A percentile compares a stretch with the other conserved stretches of the same genome.
Evolutionary conservation across 331 rosid species (phyloP).

Genomic region (Arachis monticola): DNA sequence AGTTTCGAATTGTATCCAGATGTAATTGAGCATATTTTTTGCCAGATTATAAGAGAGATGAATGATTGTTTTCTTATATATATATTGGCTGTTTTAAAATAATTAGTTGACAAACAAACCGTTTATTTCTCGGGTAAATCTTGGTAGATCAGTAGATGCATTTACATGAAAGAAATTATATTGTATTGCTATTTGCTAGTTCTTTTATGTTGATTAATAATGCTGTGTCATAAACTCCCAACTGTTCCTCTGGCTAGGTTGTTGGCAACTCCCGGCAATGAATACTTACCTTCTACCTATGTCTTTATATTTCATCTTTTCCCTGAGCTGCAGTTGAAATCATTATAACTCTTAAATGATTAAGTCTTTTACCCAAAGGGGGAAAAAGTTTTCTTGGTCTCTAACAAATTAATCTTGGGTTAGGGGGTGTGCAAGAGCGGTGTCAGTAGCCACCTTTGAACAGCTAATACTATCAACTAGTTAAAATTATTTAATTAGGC

Average conservation of each 20-base stretch:
- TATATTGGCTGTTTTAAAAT: neutral
- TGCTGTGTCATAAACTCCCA: neutral
- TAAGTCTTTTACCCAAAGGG: constrained; percentile 25
- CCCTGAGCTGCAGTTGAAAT: constrained; percentile 38
- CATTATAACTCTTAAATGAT: constrained; percentile 34
- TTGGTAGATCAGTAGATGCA: neutral
- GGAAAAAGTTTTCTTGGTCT: constrained; percentile 46
- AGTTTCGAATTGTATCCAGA: too few species aligned
- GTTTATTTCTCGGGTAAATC: neutral
- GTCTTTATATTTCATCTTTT: neutral
- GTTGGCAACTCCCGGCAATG: neutral
- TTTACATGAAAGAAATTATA: neutral
- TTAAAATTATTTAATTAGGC: constrained; percentile 38
- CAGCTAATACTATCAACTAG: constrained; percentile 30
- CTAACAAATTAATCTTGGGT: constrained; percentile 24
- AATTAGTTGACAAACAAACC: neutral
- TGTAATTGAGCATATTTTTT: neutral
- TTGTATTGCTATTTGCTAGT: neutral
- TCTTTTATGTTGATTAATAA: neutral
- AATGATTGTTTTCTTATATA: neutral
- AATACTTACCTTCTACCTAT: neutral
- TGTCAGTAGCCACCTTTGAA: constrained; percentile 34
- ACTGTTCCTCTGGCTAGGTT: neutral
- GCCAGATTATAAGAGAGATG: neutral
- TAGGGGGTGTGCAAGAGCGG: neutral